These are phyloP conservation scores for Xylariaceae sp. DNA, from an alignment of 2,329 filamentous ascomycete genomes.

Conservation along the genomic window DNA sequence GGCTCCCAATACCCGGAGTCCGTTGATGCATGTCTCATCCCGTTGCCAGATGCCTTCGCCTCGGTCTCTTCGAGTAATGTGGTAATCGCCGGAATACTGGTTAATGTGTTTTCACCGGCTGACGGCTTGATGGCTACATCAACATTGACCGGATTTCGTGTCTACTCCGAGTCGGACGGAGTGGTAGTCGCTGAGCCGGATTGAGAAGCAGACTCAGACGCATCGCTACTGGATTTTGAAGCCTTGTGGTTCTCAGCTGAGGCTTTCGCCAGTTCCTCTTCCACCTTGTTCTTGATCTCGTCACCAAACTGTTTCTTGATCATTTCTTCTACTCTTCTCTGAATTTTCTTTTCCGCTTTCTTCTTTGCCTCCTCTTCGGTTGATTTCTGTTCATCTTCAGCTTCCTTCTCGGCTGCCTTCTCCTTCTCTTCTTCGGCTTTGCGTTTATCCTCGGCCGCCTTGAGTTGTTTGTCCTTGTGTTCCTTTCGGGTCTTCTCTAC, in stretches of 20 bases:
- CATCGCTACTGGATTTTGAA: neutral
- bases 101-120: neutral
- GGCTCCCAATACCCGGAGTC: constrained; percentile 29
- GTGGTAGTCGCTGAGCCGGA: no score
- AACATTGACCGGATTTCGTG: neutral
- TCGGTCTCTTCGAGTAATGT: constrained; percentile 7
- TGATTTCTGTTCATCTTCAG: constrained; percentile 44
- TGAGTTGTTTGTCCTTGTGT: constrained; percentile 33
- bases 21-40: constrained; percentile 7
- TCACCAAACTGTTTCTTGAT: constrained; percentile 10
- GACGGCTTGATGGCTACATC: neutral
- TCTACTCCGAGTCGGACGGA: no score
- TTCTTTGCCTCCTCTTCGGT: constrained; percentile 37
- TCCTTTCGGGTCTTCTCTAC: constrained; percentile 47
- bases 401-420: constrained; percentile 38
- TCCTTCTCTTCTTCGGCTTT: constrained; percentile 28
- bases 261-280: constrained; percentile 6
- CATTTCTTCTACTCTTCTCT: constrained; percentile 14
- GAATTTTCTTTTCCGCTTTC: constrained; percentile 21
- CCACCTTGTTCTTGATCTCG: constrained; percentile 13
- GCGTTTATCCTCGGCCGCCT: constrained; percentile 33
- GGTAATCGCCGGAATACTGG: neutral
- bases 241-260: neutral
- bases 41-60: constrained; percentile 3
- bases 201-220: no score